phyloP scores from a whole-genome alignment of 495 filamentous ascomycete genomes.

The Friedmanniomyces simplex region DNA sequence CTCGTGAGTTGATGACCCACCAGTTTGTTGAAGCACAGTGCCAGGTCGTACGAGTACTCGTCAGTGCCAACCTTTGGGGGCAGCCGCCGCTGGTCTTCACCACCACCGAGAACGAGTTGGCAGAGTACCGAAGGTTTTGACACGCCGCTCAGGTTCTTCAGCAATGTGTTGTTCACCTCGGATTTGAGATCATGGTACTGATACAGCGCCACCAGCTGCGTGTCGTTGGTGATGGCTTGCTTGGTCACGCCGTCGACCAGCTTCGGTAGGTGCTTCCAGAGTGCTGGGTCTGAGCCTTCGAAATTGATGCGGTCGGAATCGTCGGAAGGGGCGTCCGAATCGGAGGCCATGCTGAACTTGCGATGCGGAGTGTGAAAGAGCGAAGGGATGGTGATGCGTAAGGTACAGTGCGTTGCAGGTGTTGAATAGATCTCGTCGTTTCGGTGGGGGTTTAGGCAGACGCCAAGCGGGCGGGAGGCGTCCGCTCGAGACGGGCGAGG shows the following conservation, averaged over 20 bases:
- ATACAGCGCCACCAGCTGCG: background rate
- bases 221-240: background rate
- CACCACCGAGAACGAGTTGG: background rate
- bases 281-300: background rate
- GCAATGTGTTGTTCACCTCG: background rate
- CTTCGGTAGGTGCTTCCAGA: background rate
- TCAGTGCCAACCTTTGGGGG: background rate
- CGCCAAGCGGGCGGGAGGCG: background rate
- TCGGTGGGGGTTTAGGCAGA: too few relatives aligned
- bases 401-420: background rate
- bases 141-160: background rate
- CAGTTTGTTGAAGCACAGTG: background rate
- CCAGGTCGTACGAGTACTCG: background rate
- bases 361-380: too few relatives aligned
- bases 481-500: background rate
- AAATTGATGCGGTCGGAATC: background rate
- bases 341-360: background rate
- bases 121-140: background rate
- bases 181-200: background rate
- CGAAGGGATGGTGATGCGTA: background rate
- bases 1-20: background rate
- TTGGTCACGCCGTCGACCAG: background rate
- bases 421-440: background rate
- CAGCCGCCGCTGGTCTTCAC: background rate
- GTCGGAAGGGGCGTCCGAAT: background rate